Conservation (phyloP, 2,329 filamentous ascomycete species). For the Leptographium lundbergii region DNA sequence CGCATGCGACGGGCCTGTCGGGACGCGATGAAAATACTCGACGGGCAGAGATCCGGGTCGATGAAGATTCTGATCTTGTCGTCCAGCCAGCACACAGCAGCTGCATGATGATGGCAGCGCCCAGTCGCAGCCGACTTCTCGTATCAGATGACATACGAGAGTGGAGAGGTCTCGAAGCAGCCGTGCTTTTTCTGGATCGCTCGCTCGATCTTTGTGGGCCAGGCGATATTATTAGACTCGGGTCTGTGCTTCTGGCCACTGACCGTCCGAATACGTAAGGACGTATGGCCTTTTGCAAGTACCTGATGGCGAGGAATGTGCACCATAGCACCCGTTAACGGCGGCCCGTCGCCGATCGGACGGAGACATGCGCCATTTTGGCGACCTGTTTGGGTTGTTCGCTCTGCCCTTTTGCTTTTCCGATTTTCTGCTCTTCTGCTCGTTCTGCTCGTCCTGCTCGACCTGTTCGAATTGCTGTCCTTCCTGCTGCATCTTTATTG, state of each 20-base stretch:
- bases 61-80: background rate
- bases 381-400: too few relatives aligned
- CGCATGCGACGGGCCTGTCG: too few relatives aligned
- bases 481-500: background rate
- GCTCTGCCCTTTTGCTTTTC: too few relatives aligned
- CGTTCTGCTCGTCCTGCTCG: too few relatives aligned
- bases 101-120: background rate
- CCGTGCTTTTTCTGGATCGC: background rate
- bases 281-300: background rate
- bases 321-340: background rate
- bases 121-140: background rate
- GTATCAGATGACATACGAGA: background rate
- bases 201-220: background rate
- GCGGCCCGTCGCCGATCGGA: background rate
- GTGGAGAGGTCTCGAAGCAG: background rate
- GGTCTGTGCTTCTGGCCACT: background rate
- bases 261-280: too few relatives aligned
- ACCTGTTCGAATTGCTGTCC: background rate
- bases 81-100: background rate
- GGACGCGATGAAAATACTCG: too few relatives aligned
- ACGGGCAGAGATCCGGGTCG: too few relatives aligned
- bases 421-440: too few relatives aligned
- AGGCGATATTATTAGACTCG: background rate
- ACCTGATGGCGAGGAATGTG: background rate
- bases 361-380: background rate